Evolutionary conservation across 1,284 basidiomycete species (phyloP), one percentile per base, ranked within the genome.

Genomic region (Sporisorium graminicola): DNA sequence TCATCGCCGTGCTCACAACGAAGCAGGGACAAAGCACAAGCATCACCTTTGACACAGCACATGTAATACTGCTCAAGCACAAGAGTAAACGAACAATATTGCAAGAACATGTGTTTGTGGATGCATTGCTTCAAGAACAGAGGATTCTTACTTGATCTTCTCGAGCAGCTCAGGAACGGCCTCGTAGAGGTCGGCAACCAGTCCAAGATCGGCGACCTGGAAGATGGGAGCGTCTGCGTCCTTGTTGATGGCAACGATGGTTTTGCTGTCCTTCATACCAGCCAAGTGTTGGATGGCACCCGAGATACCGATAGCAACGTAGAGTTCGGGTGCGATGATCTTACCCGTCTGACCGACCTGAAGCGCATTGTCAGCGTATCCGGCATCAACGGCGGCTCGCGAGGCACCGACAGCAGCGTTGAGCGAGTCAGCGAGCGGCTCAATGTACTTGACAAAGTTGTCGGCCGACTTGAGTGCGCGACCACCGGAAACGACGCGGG

Each of bases 261-360:
- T 89, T 88, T 99, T 99, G 20, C 93, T 95, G 86, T 99, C 97
- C 87, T 99, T 99, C 97, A 99, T 99, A 33, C 97, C 97, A 29
- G 97, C 97, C 72, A 99, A 88, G 88, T 99, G 97, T 87, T 99
- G 97, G 82, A 99, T 99, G 24, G 95, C 97, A 49, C 97, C 97
- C 31, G 94, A 97, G 82, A 99, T 99, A 72, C 97, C 97, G 54
- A 99, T 87, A 16, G 97, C 97, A 85, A 99, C 90, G 87, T 99
- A 99, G 64, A 99, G 88, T 86, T 98, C 93, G 0, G 95, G 96
- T 27, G 84, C 85, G 24, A 88, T 83, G 69, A 89, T 88, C 88
- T 99, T 99, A 68, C 97, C 97, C 0, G 97, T 99, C 88, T 99
- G 97, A 40, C 97, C 97, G 31, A 99, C 97, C 88, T 99, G 97